Evolutionary conservation across 2,329 filamentous ascomycete species (phyloP).

Genomic region (Phyllosticta capitalensis): DNA sequence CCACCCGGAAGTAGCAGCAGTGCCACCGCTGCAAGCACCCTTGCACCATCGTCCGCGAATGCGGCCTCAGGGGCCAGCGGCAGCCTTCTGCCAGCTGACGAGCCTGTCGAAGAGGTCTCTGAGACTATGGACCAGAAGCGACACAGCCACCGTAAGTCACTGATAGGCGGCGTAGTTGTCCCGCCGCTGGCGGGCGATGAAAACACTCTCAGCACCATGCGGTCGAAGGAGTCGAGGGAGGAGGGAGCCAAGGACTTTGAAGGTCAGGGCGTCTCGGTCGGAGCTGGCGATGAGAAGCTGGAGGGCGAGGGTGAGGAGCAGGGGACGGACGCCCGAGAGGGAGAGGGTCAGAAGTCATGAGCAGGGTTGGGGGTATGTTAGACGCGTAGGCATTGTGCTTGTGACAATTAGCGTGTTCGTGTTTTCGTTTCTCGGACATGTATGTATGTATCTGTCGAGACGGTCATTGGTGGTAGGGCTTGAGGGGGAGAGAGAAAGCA

Average conservation of each 20-base stretch:
- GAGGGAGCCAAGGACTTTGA: neutral
- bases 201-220: neutral
- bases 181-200: slow-evolving; percentile 19
- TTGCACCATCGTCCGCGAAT: slow-evolving; percentile 15
- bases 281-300: neutral
- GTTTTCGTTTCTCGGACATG: too few relatives aligned
- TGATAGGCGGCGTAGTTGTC: slow-evolving; percentile 26
- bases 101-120: slow-evolving; percentile 26
- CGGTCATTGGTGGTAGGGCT: too few relatives aligned
- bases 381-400: too few relatives aligned
- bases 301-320: neutral
- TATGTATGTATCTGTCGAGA: too few relatives aligned
- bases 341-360: too few relatives aligned
- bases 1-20: neutral
- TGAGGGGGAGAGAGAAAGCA: too few relatives aligned
- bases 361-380: too few relatives aligned
- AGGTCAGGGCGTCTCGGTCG: neutral
- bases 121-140: slow-evolving; percentile 28
- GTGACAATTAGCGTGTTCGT: too few relatives aligned
- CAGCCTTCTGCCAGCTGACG: neutral
- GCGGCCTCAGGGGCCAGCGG: slow-evolving; percentile 7
- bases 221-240: neutral
- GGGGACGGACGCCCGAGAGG: too few relatives aligned
- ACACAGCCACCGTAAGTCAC: slow-evolving; percentile 32
- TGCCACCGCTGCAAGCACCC: neutral